A percentile compares a stretch with the other conserved stretches of the same genome.
phyloP scores from a whole-genome alignment of 176 grass and related monocot species.

The Oryza glumipatula region DNA sequence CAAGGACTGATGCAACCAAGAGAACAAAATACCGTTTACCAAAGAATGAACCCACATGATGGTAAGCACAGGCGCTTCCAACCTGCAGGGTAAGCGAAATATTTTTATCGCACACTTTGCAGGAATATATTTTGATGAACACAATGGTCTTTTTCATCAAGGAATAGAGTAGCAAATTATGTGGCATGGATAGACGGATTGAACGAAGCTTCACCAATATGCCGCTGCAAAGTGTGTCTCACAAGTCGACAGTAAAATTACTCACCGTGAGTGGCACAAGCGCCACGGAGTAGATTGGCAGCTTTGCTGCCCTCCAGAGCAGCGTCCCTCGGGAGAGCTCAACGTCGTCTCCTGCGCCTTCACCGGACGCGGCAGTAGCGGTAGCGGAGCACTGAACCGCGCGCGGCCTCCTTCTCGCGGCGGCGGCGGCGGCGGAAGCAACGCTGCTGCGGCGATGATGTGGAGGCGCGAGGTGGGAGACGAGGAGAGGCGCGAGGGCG shows the following conservation, averaged over 20 bases:
- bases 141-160: background rate
- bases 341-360: background rate
- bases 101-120: background rate
- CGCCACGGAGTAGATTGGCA: conserved; percentile 87
- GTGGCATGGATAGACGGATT: background rate
- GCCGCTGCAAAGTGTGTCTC: conserved; percentile 18
- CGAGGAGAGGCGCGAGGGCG: conserved; percentile 45
- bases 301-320: conserved; percentile 83
- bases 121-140: background rate
- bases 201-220: background rate
- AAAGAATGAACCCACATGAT: conserved; percentile 67
- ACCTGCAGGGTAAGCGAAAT: conserved; percentile 51
- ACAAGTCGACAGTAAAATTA: too few relatives aligned
- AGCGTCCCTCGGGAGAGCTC: conserved; percentile 56
- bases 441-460: conserved; percentile 1
- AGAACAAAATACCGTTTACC: conserved; percentile 57
- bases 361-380: conserved; percentile 20
- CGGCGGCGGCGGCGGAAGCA: background rate
- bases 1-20: conserved; percentile 61
- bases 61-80: conserved; percentile 66
- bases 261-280: conserved; percentile 70
- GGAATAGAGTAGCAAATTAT: background rate
- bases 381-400: conserved; percentile 11
- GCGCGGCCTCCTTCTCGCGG: background rate
- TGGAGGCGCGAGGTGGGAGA: conserved; percentile 19